phyloP scores from a whole-genome alignment of 2,329 filamentous ascomycete genomes.

The Eutypella sp. region DNA sequence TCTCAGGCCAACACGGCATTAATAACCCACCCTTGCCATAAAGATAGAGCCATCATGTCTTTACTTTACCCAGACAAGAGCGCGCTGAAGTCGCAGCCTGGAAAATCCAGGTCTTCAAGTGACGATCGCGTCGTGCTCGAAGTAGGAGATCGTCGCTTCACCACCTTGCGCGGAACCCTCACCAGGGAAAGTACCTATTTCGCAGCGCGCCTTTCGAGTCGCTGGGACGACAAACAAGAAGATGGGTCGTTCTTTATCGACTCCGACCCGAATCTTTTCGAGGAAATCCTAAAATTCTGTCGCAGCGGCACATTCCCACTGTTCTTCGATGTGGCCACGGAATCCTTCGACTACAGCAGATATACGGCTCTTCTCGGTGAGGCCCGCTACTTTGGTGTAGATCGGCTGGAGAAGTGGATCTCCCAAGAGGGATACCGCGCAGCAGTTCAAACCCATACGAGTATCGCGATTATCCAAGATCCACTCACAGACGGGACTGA shows the following conservation, averaged over 20 bases:
- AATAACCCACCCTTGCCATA: too few species aligned
- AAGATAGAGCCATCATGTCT: too few species aligned
- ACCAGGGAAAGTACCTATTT: conserved; percentile 19
- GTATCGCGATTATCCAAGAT: background rate
- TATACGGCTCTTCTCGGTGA: conserved; percentile 28
- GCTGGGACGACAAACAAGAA: conserved; percentile 15
- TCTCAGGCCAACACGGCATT: too few species aligned
- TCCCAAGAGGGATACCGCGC: conserved; percentile 15
- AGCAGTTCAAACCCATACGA: conserved; percentile 13
- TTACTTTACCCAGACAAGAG: too few species aligned
- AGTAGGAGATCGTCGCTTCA: conserved; percentile 17
- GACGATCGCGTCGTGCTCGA: conserved; percentile 5
- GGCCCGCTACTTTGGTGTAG: conserved; percentile 29
- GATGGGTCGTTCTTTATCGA: conserved; percentile 35
- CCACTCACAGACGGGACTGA: too few species aligned
- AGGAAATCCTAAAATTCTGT: conserved; percentile 30
- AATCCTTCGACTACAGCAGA: conserved; percentile 26
- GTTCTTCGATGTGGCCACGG: conserved; percentile 25
- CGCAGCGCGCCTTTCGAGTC: conserved; percentile 14
- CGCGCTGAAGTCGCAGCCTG: too few species aligned
- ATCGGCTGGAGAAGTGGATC: conserved; percentile 27
- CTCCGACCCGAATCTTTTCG: conserved; percentile 29
- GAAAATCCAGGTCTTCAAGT: background rate
- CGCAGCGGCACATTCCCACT: conserved; percentile 27
- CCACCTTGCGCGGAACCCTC: conserved; percentile 15